These are phyloP conservation scores for Phycomyces nitens DNA, from an alignment of 192 early-diverging fungal genomes.

Conservation along the genomic window DNA sequence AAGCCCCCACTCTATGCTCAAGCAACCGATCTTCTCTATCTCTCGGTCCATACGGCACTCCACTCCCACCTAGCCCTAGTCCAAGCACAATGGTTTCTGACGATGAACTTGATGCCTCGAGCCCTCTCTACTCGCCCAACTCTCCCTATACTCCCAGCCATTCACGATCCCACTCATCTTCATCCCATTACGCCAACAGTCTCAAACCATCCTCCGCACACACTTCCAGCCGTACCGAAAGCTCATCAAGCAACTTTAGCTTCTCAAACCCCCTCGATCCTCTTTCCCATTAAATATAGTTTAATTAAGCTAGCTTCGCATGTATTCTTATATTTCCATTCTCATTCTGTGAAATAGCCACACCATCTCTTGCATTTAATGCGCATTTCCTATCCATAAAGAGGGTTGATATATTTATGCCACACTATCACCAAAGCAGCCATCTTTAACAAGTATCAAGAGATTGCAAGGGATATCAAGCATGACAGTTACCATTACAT, in stretches of 20 bases:
- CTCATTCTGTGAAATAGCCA: too few species aligned
- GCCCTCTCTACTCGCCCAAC: constrained; percentile 27
- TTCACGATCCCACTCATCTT: background rate
- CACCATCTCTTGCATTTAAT: too few species aligned
- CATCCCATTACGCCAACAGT: background rate
- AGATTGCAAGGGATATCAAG: too few species aligned
- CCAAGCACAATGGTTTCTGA: constrained; percentile 33
- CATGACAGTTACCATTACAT: too few species aligned
- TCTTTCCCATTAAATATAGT: background rate
- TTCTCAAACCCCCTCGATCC: background rate
- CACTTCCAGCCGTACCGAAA: background rate
- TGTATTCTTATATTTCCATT: too few species aligned
- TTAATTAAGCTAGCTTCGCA: too few species aligned
- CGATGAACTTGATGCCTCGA: constrained; percentile 25
- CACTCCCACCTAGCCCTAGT: constrained; percentile 31
- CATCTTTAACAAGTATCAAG: too few species aligned
- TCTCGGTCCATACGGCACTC: constrained; percentile 7
- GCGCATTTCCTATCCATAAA: too few species aligned
- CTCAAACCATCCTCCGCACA: background rate
- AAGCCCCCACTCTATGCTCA: background rate
- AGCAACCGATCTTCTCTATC: constrained; percentile 7
- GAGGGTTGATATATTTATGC: too few species aligned
- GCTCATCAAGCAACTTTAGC: background rate
- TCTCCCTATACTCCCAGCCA: constrained; percentile 28
- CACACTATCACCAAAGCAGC: too few species aligned